Base-by-base conservation (phyloP, 176 grass and related monocot genomes). In the Puya raimondii region DNA sequence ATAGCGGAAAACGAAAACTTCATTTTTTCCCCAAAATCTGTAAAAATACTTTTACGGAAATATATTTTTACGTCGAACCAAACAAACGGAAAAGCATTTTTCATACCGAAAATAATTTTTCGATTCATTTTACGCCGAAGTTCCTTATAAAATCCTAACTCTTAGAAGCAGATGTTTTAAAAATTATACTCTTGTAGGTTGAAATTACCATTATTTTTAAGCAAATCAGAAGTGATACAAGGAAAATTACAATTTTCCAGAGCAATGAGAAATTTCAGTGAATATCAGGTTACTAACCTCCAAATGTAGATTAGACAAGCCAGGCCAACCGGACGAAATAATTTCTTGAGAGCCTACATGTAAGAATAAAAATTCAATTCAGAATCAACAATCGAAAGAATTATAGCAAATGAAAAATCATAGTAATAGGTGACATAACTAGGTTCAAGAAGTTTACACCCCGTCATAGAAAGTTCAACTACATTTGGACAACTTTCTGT, bases 391-490 rank as follows among this genome's bases (percentile, higher is more conserved):
- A 29, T 12, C 70, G 10, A 78, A 74, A 4, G 54, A 18, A 48
- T 14, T 26, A n/a, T 27, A 59, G 47, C 11, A 71, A 61, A 3
- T 73, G 63, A 11, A 51, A 54, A 27, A 49, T 68, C 20, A 17
- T 11, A 54, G 48, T 57, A 29, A 16, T 27, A 48, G 66, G 48
- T 70, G 76, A 83, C 78, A 77, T 80, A 85, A 96, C 91, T 71
- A 66, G 84, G 77, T 47, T 96, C 76, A 9, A 96, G 87, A 74
- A 83, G 91, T 70, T 83, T 85, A 75, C 91, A 96, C 66, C 91
- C 91, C 63, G 87, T 78, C 27, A 96, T 73, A 18, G 53, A 85
- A 80, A 96, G 71, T 75, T 96, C 84, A 81, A 85, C 66, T 54
- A 96, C 63, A 70, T 80, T 78, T 68, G 69, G 47, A 49, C 74